Evolutionary conservation across 2,329 filamentous ascomycete genomes (phyloP).

Genomic region (Cladophialophora immunda): DNA sequence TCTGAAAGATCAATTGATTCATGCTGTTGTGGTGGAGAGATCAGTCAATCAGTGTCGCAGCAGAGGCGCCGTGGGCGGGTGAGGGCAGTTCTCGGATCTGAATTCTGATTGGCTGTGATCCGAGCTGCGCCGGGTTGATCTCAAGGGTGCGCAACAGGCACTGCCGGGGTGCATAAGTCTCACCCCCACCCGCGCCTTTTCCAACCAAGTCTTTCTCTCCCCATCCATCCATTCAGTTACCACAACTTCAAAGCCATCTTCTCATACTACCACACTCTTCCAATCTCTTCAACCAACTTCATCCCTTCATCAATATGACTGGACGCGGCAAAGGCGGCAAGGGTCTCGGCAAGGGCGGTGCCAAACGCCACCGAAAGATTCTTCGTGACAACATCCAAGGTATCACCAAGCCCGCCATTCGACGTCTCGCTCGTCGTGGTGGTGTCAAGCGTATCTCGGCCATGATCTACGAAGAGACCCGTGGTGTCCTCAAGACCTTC

Average conservation of each 20-base stretch:
- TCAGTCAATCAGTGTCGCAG: constrained; percentile 26
- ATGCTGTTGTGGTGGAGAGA: constrained; percentile 29
- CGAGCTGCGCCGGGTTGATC: constrained; percentile 34
- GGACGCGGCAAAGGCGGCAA: constrained; percentile 90
- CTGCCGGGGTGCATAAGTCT: constrained; percentile 36
- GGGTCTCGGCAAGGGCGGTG: constrained; percentile 96
- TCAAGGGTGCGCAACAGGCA: constrained; percentile 21
- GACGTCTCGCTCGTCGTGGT: constrained; percentile 97
- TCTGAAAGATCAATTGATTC: constrained; percentile 30
- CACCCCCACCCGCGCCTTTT: constrained; percentile 28
- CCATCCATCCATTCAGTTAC: constrained; percentile 26
- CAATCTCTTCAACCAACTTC: constrained; percentile 40
- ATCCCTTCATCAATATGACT: constrained; percentile 62
- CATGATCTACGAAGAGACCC: constrained; percentile 85
- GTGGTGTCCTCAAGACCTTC: constrained; percentile 82
- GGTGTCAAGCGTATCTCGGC: constrained; percentile 99
- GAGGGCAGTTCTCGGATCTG: constrained; percentile 43
- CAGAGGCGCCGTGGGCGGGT: constrained; percentile 11
- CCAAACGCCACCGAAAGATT: constrained; percentile 98
- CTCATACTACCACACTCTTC: constrained; percentile 24
- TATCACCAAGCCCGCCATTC: constrained; percentile 98
- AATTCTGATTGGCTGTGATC: constrained; percentile 41
- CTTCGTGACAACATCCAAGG: constrained; percentile 99
- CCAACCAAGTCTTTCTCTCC: constrained; percentile 30
- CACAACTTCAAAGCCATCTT: constrained; percentile 11